Conservation (phyloP, 805 yeast genomes). For the Wickerhamomyces silvicola region DNA sequence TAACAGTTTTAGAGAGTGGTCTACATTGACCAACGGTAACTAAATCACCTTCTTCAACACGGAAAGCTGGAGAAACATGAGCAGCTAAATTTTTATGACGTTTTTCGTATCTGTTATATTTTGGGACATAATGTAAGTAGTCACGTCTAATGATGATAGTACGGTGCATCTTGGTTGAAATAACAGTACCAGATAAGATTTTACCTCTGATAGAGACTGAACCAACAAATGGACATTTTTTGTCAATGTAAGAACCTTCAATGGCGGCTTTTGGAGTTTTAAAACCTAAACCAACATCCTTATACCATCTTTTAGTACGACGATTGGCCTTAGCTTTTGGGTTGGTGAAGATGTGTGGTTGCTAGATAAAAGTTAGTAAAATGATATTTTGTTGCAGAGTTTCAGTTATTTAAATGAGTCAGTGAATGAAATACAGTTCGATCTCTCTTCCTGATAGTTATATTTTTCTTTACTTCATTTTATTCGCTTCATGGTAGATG, state of each 20-base stretch:
- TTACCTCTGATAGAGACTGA: slow-evolving; percentile 98
- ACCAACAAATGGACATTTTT: slow-evolving; percentile 99
- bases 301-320: slow-evolving; percentile 99
- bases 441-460: neutral
- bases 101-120: slow-evolving; percentile 99
- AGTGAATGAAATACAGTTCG: neutral
- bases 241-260: slow-evolving; percentile 98
- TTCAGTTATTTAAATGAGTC: too few species aligned
- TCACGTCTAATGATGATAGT: slow-evolving; percentile 99
- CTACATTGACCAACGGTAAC: slow-evolving; percentile 99
- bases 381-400: too few species aligned
- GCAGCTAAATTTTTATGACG: slow-evolving; percentile 99
- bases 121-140: slow-evolving; percentile 99
- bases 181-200: slow-evolving; percentile 98
- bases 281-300: slow-evolving; percentile 99
- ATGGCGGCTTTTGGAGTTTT: slow-evolving; percentile 99
- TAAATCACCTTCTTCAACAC: slow-evolving; percentile 97
- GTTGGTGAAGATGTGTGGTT: slow-evolving; percentile 99
- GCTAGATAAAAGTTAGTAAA: slow-evolving; percentile 53
- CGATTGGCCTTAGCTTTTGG: slow-evolving; percentile 98
- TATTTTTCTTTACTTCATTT: too few species aligned
- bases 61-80: slow-evolving; percentile 99
- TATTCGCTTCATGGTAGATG: too few species aligned
- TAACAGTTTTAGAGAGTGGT: slow-evolving; percentile 99
- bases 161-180: slow-evolving; percentile 99